Percentiles rank a stretch among this genome's conserved stretches.
Evolutionary conservation across 176 grass and related monocot genomes (phyloP).

Genomic region (Lolium rigidum): DNA sequence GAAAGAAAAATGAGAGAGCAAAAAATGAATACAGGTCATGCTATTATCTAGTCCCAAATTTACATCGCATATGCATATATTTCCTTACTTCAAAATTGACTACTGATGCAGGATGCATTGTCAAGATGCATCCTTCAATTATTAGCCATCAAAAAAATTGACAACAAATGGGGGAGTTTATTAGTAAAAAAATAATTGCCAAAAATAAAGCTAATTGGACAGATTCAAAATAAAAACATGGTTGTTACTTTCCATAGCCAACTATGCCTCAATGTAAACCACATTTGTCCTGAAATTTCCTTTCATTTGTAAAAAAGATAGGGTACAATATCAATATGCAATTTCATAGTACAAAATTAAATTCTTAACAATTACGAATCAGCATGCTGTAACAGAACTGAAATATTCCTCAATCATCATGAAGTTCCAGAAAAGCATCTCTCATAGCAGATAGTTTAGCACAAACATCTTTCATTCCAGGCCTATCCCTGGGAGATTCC

Average conservation of each 20-base stretch:
- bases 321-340: background rate
- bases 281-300: background rate
- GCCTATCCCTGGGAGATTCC: conserved; percentile 35
- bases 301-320: background rate
- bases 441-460: conserved; percentile 27
- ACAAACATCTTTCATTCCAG: conserved; percentile 44
- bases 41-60: background rate
- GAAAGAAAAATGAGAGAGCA: background rate
- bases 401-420: background rate
- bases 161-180: background rate
- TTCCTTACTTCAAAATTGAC: background rate
- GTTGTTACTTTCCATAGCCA: background rate
- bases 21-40: background rate
- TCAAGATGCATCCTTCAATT: background rate
- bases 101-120: background rate
- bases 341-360: background rate
- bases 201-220: background rate
- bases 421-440: conserved; percentile 15
- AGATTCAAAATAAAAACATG: background rate
- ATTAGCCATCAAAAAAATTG: background rate
- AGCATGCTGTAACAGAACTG: background rate
- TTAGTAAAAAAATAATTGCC: background rate
- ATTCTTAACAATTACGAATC: background rate
- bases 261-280: background rate
- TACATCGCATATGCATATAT: background rate